Evolutionary conservation across 2,329 filamentous ascomycete species (phyloP), one percentile per base, ranked within the genome.

Genomic region (Fusarium nelsonii): DNA sequence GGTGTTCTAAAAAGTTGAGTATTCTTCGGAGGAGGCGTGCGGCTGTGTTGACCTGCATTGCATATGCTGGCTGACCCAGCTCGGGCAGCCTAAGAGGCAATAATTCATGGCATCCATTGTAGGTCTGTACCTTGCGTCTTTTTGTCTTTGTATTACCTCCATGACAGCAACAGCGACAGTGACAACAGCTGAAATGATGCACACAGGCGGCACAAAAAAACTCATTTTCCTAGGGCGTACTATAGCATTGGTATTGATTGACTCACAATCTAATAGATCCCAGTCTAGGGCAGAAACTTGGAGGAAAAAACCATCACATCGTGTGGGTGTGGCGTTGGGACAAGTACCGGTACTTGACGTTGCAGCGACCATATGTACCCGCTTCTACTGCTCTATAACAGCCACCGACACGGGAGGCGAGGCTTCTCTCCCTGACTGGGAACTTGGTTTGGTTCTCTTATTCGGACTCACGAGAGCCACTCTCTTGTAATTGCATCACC

Each of bases 261-360:
- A 55, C 36, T 66, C 49, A 56, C 44, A 61, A 33, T 34, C 37
- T 45, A 34, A 57, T 48, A 41, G 37, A 62, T 53, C 43, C 49
- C 36, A 51, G 64, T 65, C 53, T 53, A 67, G 51, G 50, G 36
- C 48, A 46, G 36, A 58, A 69, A 65, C 49, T 51, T 69, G 49
- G 39, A 45, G 52, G 23, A n/a, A 23, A 11, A 14, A 45, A 44
- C n/a, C 18, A 45, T 36, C 51, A n/a, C 41, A 33, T 36, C 23
- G 43, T 37, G 36, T 63, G 61, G 63, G 48, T 70, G 66, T 69
- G 67, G 67, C 67, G 67, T 57, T 63, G 39, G 46, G 6, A 18
- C 57, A 73, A 58, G 71, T 73, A 73, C 71, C 64, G 59, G 65
- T 73, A 73, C 71, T 45, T 69, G 50, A 45, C 50, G 37, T 46